Conservation (phyloP, 805 yeast species). For the Candida ficus region DNA sequence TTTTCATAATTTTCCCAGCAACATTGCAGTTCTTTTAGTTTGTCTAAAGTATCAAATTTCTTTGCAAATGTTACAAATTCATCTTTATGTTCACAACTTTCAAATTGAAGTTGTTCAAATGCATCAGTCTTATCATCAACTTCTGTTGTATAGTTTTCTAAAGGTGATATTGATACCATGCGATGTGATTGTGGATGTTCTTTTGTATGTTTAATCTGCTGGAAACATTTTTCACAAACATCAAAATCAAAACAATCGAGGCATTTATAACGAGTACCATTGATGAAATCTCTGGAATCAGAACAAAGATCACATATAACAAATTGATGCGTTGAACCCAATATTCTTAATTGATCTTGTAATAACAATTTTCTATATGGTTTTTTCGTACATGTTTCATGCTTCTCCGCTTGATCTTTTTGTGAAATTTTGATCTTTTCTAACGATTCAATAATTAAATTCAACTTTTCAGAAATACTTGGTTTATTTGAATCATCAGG, state of each 20-base stretch:
- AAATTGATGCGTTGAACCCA: constrained; percentile 8
- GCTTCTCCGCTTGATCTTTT: not conserved
- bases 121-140: constrained; percentile 3
- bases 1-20: too few species aligned
- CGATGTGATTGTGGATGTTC: not conserved
- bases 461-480: not conserved
- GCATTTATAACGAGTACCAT: constrained; percentile 5
- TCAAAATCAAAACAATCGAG: constrained; percentile 3
- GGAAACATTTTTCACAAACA: constrained; percentile 3
- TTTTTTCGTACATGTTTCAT: not conserved
- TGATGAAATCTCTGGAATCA: not conserved
- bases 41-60: constrained; percentile 1
- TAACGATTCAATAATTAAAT: not conserved
- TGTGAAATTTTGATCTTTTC: not conserved
- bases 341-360: not conserved
- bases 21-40: constrained; percentile 1
- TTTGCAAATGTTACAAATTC: constrained; percentile 1
- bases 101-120: constrained; percentile 1
- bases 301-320: constrained; percentile 12
- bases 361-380: not conserved
- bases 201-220: not conserved
- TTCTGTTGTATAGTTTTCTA: not conserved
- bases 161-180: constrained; percentile 1
- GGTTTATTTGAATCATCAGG: not conserved
- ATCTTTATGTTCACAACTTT: constrained; percentile 2